Conservation (phyloP, 441 rosid genomes). For the Populus hybrid region DNA sequence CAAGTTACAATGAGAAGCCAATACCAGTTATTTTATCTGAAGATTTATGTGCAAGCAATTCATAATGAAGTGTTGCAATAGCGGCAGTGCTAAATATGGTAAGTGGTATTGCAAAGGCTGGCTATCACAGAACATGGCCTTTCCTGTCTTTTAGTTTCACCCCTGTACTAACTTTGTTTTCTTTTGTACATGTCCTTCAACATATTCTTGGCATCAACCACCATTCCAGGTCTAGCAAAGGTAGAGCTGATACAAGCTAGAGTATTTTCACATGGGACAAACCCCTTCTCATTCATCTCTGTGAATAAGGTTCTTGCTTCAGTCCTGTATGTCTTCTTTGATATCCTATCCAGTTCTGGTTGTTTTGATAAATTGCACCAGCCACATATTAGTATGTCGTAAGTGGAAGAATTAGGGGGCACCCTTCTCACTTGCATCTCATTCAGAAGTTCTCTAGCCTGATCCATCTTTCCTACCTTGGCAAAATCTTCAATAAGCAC, state of each 20-base stretch:
- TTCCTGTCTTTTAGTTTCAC: not conserved
- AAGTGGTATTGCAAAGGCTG: not conserved
- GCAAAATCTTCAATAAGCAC: conserved; percentile 66
- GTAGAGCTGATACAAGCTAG: conserved; percentile 56
- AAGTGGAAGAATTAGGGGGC: conserved; percentile 63
- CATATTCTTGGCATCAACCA: conserved; percentile 47
- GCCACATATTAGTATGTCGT: conserved; percentile 69
- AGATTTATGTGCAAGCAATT: conserved; percentile 6
- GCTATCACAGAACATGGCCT: not conserved
- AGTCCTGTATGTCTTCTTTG: conserved; percentile 42
- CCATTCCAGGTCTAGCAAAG: conserved; percentile 64
- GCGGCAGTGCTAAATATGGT: not conserved
- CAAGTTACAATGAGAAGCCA: not conserved
- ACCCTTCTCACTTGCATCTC: conserved; percentile 73
- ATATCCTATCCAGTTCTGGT: conserved; percentile 47
- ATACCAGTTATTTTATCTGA: conserved; percentile 14
- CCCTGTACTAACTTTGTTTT: conserved; percentile 24
- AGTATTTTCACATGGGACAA: conserved; percentile 59
- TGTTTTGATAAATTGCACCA: conserved; percentile 61
- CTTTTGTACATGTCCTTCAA: conserved; percentile 51
- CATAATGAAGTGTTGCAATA: not conserved
- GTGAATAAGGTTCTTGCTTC: conserved; percentile 59
- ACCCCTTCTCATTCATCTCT: conserved; percentile 76
- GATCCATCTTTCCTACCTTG: conserved; percentile 68
- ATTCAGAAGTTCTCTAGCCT: conserved; percentile 73